Conservation (phyloP, 306 rosid genomes). For the Prunus persica region Prunus_persica_NCBIv2 NC_034011.1:22728001-22728500, state of each 20-base stretch:
- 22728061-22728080: conserved; percentile 66
- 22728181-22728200: conserved; percentile 21
- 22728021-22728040: conserved; percentile 62
- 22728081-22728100: conserved; percentile 74
- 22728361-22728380: conserved; percentile 64
- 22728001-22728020: conserved; percentile 77
- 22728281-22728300: conserved; percentile 34
- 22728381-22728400: conserved; percentile 91
- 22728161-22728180: conserved; percentile 31
- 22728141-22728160: conserved; percentile 85
- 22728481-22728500: neutral
- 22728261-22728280: conserved; percentile 44
- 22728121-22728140: conserved; percentile 84
- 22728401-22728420: conserved; percentile 81
- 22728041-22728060: conserved; percentile 67
- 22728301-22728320: conserved; percentile 61
- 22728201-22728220: neutral
- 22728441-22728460: neutral
- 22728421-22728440: conserved; percentile 68
- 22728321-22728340: conserved; percentile 71
- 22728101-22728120: conserved; percentile 81
- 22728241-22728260: neutral
- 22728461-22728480: neutral
- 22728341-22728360: conserved; percentile 58
- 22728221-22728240: neutral